Percentiles rank a stretch among this genome's conserved stretches.
phyloP scores from a whole-genome alignment of 495 filamentous ascomycete species.

The Daldinia childiae region DNA sequence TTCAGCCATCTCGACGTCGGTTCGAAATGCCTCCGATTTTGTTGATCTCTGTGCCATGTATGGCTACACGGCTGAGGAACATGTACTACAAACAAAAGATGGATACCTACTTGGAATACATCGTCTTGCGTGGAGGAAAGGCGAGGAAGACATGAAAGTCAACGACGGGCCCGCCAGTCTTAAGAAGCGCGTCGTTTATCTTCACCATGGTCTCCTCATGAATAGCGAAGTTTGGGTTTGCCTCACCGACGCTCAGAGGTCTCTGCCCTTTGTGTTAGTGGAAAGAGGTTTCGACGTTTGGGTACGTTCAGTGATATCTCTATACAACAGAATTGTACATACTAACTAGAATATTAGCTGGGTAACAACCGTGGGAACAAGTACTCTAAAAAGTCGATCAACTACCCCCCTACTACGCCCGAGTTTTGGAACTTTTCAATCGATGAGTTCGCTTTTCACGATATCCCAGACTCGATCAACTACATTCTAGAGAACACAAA shows the following conservation, averaged over 20 bases:
- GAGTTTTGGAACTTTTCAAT: slow-evolving; percentile 98
- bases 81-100: slow-evolving; percentile 92
- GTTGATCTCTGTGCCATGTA: slow-evolving; percentile 88
- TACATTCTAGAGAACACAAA: slow-evolving; percentile 88
- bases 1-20: slow-evolving; percentile 60
- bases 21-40: slow-evolving; percentile 83
- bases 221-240: slow-evolving; percentile 99
- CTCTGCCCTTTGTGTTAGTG: slow-evolving; percentile 87
- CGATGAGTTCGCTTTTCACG: slow-evolving; percentile 96
- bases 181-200: slow-evolving; percentile 87
- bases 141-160: slow-evolving; percentile 77
- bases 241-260: slow-evolving; percentile 83
- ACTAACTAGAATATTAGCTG: slow-evolving; percentile 59
- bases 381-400: slow-evolving; percentile 92
- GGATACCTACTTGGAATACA: slow-evolving; percentile 94
- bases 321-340: neutral
- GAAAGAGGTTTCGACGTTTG: slow-evolving; percentile 97
- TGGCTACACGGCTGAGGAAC: slow-evolving; percentile 93
- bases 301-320: slow-evolving; percentile 59
- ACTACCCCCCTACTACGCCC: slow-evolving; percentile 73
- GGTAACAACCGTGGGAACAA: slow-evolving; percentile 99
- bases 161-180: slow-evolving; percentile 76
- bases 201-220: slow-evolving; percentile 97
- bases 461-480: slow-evolving; percentile 92
- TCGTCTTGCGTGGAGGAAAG: slow-evolving; percentile 80